Percentiles rank a stretch among this genome's conserved stretches.
Conservation (phyloP, 2,329 filamentous ascomycete species). For the Metarhizium album region DNA sequence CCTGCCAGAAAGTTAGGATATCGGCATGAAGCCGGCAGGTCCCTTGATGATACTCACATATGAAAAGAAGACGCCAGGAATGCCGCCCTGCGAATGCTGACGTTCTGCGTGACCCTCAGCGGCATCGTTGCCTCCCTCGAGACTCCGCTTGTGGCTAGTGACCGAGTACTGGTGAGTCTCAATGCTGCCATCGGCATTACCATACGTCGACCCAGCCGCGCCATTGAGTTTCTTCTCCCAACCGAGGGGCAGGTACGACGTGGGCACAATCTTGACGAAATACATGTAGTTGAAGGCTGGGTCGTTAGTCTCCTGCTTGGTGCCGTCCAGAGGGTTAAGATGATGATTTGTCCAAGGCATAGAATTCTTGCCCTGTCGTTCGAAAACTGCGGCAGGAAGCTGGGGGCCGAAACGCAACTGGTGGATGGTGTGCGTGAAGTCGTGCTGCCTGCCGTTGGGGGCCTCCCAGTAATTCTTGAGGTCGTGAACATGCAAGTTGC, state of each 20-base stretch:
- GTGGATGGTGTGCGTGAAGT: constrained; percentile 84
- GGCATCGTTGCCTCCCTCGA: constrained; percentile 72
- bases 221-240: constrained; percentile 54
- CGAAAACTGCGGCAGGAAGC: constrained; percentile 59
- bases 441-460: constrained; percentile 59
- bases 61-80: constrained; percentile 96
- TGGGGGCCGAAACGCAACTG: constrained; percentile 86
- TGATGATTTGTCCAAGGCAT: constrained; percentile 79
- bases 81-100: constrained; percentile 79
- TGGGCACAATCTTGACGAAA: constrained; percentile 96
- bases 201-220: constrained; percentile 25
- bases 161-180: constrained; percentile 99
- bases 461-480: constrained; percentile 87
- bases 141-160: constrained; percentile 86
- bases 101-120: constrained; percentile 88
- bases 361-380: constrained; percentile 42
- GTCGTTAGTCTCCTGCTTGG: constrained; percentile 65
- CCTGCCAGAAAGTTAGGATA: constrained; percentile 37
- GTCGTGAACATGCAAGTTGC: constrained; percentile 96
- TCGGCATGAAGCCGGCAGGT: too few relatives aligned
- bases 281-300: constrained; percentile 96
- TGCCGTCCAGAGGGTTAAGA: constrained; percentile 78
- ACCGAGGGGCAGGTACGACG: constrained; percentile 84
- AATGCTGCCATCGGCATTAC: constrained; percentile 63
- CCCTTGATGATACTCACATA: constrained; percentile 55